Evolutionary conservation across 2,329 filamentous ascomycete species (phyloP).

Genomic region (Trichoderma sp.): DNA sequence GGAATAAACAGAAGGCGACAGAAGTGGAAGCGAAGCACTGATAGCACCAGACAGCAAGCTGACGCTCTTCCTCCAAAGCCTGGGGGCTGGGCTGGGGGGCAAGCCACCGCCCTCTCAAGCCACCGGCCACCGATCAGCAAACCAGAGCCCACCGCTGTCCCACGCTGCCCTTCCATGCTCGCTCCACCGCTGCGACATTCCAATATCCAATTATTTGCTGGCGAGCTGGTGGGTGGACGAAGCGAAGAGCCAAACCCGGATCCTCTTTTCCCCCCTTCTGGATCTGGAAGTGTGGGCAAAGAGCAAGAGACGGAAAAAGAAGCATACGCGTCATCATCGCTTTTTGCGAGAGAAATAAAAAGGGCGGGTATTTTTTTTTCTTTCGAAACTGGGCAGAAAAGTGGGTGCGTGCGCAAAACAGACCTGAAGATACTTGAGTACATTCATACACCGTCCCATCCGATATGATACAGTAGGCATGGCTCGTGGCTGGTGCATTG

Average conservation of each 20-base stretch:
- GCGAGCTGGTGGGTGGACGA: not conserved
- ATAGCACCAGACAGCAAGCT: not conserved
- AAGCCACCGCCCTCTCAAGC: constrained; percentile 14
- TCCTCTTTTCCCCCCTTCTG: not conserved
- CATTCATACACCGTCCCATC: constrained; percentile 11
- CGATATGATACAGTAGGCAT: constrained; percentile 5
- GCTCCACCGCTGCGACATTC: constrained; percentile 13
- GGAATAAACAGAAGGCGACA: not conserved
- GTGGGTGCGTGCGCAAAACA: not conserved
- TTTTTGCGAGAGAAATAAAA: not conserved
- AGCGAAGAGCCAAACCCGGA: not conserved
- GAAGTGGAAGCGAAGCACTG: not conserved
- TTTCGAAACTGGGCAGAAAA: not conserved
- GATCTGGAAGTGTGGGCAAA: not conserved
- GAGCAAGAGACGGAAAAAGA: not conserved
- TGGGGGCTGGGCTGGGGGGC: not conserved
- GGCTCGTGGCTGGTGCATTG: constrained; percentile 20
- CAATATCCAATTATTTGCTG: not conserved
- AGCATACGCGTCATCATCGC: not conserved
- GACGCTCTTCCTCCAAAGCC: not conserved
- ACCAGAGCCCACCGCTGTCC: constrained; percentile 2
- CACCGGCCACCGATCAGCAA: constrained; percentile 14
- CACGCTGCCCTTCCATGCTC: not conserved
- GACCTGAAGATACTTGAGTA: not conserved
- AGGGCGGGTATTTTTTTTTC: not conserved